Conservation (phyloP, 2,329 filamentous ascomycete genomes). For the Fusarium gaditjirri region DNA sequence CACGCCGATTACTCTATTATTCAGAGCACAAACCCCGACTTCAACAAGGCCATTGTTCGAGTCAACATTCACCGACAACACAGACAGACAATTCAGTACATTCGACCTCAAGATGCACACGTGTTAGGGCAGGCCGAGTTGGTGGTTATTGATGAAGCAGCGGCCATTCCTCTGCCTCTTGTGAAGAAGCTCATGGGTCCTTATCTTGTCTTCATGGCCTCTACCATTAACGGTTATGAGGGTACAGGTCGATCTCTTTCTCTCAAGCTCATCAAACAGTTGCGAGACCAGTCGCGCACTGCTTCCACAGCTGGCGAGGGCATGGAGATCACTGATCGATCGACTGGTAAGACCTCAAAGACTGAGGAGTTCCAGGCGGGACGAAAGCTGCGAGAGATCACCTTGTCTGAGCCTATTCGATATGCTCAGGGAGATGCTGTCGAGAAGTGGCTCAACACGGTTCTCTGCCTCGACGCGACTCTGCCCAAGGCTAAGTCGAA, state of each 20-base stretch:
- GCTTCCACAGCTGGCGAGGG: conserved; percentile 65
- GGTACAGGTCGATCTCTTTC: conserved; percentile 95
- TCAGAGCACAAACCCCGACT: conserved; percentile 96
- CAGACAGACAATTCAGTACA: conserved; percentile 98
- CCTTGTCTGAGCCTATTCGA: conserved; percentile 91
- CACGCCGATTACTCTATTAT: conserved; percentile 98
- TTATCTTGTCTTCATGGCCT: conserved; percentile 98
- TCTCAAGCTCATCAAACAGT: conserved; percentile 95
- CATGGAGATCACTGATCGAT: conserved; percentile 78
- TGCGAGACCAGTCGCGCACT: conserved; percentile 88
- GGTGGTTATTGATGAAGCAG: conserved; percentile 96
- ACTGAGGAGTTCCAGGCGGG: conserved; percentile 71
- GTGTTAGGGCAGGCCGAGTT: conserved; percentile 95
- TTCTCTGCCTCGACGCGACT: conserved; percentile 93
- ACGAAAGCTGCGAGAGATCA: conserved; percentile 89
- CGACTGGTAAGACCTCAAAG: conserved; percentile 79
- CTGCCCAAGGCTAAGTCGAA: conserved; percentile 79
- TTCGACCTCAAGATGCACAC: conserved; percentile 94
- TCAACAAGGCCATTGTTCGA: conserved; percentile 98
- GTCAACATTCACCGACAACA: conserved; percentile 96
- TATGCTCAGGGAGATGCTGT: conserved; percentile 91
- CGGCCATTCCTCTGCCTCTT: conserved; percentile 91
- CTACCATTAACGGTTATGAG: conserved; percentile 98
- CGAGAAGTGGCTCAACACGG: conserved; percentile 94
- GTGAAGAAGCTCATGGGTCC: conserved; percentile 95